A percentile compares a stretch with the other conserved stretches of the same genome.
Evolutionary conservation across 2,329 filamentous ascomycete genomes (phyloP).

Genomic region (Lomentospora prolificans): DNA sequence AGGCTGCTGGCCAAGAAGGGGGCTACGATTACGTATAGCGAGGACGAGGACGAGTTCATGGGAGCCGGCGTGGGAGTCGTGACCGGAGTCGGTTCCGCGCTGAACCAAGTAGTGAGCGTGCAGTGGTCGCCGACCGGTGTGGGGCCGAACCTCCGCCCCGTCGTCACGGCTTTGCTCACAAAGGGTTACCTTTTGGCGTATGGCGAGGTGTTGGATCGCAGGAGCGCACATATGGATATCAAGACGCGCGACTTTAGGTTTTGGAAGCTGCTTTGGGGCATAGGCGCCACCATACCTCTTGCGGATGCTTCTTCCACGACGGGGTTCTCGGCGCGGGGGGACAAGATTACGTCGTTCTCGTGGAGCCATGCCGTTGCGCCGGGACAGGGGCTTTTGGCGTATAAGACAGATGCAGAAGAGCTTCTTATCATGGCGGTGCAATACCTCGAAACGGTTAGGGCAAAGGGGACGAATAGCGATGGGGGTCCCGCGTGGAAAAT

Average conservation of each 20-base stretch:
- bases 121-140: constrained; percentile 50
- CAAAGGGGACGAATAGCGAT: constrained; percentile 8
- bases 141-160: constrained; percentile 42
- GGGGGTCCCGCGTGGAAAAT: constrained; percentile 34
- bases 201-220: constrained; percentile 29
- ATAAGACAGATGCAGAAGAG: constrained; percentile 39
- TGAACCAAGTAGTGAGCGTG: constrained; percentile 44
- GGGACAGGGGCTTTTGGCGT: constrained; percentile 37
- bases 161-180: constrained; percentile 40
- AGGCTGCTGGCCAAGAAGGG: constrained; percentile 11
- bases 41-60: constrained; percentile 18
- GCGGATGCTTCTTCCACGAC: constrained; percentile 27
- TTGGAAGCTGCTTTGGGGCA: constrained; percentile 47
- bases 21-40: constrained; percentile 12
- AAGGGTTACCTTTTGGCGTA: constrained; percentile 40
- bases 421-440: constrained; percentile 41
- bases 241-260: constrained; percentile 31
- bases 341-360: constrained; percentile 36
- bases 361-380: constrained; percentile 37
- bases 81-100: constrained; percentile 36
- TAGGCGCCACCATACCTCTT: constrained; percentile 41
- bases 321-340: constrained; percentile 17
- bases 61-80: constrained; percentile 37
- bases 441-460: constrained; percentile 18
- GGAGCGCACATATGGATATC: constrained; percentile 16